Evolutionary conservation across 2,329 filamentous ascomycete genomes (phyloP), one percentile per base, ranked within the genome.

Genomic region (Diaporthe sp.): DNA sequence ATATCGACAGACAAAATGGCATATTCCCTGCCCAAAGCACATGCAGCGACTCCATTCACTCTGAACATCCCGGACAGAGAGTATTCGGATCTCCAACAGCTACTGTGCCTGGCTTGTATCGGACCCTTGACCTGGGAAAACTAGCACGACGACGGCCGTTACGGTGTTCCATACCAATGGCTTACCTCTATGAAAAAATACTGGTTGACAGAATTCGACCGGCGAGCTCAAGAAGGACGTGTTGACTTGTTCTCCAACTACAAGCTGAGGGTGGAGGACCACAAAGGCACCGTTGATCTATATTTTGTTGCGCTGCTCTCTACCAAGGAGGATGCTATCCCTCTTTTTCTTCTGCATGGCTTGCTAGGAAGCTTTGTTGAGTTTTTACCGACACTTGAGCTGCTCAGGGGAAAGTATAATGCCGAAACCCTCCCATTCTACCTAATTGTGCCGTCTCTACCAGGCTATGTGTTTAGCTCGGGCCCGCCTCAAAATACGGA

Each of bases 301-400:
- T 88, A 91, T 77, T 91, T 91, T 77, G 78, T 84, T 1, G 89
- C 85, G 0, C 81, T 91, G 0, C 91, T 91, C 79, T 91, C 88
- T 0, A 76, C 83, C 44, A 85, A 84, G 22, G 47, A 79, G 1
- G 83, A 87, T 75, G 89, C 89, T 0, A 82, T 87, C 1, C 89
- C 89, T 0, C 76, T 91, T 13, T 76, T 85, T 2, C 82, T 89
- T 15, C 78, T 88, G 22, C 89, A 91, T 75, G 89, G 89, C 53
- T 91, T 88, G 88, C 88, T 88, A 1, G 81, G 83, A 74, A 85
- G 83, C 2, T 88, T 90, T 74, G 78, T 88, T 0, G 90, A 92
- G 75, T 91, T 91, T 77, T 77, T 91, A 2, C 85, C 84, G 1
- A 81, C 89, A 5, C 79, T 92, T 66, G 78, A 85, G 2, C 51